Evolutionary conservation across 768 basidiomycete genomes (phyloP).

Genomic region (Psilocybe tampanensis): DNA sequence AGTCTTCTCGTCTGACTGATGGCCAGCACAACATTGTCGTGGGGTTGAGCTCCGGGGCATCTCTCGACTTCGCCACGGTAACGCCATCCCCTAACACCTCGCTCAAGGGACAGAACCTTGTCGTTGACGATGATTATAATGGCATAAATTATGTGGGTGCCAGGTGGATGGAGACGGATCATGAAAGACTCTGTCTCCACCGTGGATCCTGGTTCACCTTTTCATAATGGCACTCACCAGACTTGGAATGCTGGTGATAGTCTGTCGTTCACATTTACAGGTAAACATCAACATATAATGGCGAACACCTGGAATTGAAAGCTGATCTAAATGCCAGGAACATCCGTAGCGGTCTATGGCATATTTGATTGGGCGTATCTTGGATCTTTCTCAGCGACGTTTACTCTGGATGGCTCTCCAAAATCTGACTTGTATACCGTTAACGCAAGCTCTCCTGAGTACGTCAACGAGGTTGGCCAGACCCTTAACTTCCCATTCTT

Average conservation of each 20-base stretch:
- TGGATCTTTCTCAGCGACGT: neutral
- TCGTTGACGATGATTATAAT: neutral
- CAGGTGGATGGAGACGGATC: neutral
- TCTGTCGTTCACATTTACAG: neutral
- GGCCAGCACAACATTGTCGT: conserved; percentile 18
- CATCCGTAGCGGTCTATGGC: neutral
- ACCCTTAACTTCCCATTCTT: neutral
- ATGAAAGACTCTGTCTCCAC: neutral
- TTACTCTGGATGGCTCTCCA: neutral
- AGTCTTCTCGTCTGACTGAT: conserved; percentile 14
- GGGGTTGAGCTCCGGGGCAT: neutral
- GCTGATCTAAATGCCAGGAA: neutral
- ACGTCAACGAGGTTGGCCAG: neutral
- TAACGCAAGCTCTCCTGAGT: neutral
- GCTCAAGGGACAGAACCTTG: neutral
- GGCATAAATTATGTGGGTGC: neutral
- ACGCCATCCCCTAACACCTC: conserved; percentile 14
- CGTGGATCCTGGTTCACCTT: neutral
- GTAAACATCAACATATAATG: neutral
- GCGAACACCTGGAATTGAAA: neutral
- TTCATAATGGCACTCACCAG: neutral
- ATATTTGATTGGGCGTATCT: neutral
- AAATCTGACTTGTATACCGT: neutral
- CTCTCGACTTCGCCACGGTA: conserved; percentile 16
- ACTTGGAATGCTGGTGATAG: neutral